These are phyloP conservation scores for Helicocarpus griseus DNA, from an alignment of 2,329 filamentous ascomycete genomes.

Conservation along the genomic window DNA sequence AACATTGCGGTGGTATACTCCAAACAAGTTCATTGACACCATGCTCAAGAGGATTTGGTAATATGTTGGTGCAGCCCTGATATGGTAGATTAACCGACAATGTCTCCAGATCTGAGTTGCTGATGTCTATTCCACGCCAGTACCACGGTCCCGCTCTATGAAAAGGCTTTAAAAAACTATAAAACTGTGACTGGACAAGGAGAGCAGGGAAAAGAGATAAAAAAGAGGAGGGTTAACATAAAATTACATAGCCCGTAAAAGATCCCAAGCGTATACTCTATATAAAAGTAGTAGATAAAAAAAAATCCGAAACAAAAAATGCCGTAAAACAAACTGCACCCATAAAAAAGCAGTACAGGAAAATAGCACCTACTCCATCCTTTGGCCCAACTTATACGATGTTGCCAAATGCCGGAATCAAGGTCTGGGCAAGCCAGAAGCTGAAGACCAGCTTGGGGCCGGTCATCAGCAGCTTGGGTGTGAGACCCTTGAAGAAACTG, in stretches of 20 bases:
- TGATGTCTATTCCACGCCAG: background rate
- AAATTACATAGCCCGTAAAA: background rate
- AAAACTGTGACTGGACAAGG: too few species aligned
- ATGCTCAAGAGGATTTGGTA: too few species aligned
- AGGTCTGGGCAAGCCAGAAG: conserved; percentile 97
- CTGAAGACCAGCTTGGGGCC: conserved; percentile 98
- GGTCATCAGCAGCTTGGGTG: conserved; percentile 97
- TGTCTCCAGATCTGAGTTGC: too few species aligned
- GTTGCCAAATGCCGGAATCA: conserved; percentile 86
- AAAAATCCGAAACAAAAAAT: background rate
- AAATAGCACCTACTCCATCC: background rate
- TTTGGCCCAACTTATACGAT: conserved; percentile 38
- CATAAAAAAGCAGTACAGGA: background rate
- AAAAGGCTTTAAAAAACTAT: background rate
- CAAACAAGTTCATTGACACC: too few species aligned
- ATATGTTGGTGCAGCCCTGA: too few species aligned
- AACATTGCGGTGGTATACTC: too few species aligned
- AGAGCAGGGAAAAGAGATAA: background rate
- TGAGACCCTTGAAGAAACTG: conserved; percentile 95
- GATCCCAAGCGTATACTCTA: background rate
- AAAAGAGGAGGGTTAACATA: background rate
- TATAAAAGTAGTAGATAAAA: background rate
- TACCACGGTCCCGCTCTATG: background rate
- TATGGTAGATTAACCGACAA: too few species aligned
- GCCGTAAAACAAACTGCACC: background rate